Percentiles rank a stretch among this genome's conserved stretches.
phyloP scores from a whole-genome alignment of 495 filamentous ascomycete species.

The Letharia lupina region DNA sequence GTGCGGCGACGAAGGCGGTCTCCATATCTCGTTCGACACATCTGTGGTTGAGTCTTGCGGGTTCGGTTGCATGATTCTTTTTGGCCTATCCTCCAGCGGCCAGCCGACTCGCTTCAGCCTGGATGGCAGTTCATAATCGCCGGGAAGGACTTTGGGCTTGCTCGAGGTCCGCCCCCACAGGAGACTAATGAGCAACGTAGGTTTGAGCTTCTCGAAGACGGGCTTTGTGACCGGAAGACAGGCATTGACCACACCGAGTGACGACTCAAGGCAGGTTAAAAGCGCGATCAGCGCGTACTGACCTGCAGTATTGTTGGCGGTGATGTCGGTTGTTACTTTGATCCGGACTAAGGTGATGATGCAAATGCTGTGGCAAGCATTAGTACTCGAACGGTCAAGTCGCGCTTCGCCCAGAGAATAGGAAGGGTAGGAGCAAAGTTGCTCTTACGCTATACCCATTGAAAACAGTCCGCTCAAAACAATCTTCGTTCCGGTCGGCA shows the following conservation, averaged over 20 bases:
- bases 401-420: not conserved
- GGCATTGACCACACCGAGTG: constrained; percentile 18
- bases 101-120: not conserved
- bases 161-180: not conserved
- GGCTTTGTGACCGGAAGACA: constrained; percentile 21
- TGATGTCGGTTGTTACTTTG: constrained; percentile 14
- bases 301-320: constrained; percentile 1
- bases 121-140: not conserved
- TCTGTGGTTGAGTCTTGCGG: not conserved
- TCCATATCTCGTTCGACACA: not conserved
- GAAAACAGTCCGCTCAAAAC: constrained; percentile 22
- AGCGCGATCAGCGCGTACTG: constrained; percentile 17
- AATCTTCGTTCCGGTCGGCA: constrained; percentile 31
- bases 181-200: not conserved
- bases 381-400: not conserved
- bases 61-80: not conserved
- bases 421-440: not conserved
- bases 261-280: constrained; percentile 15
- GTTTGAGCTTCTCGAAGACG: constrained; percentile 11
- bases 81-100: not conserved
- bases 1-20: not conserved
- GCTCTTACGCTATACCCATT: constrained; percentile 18
- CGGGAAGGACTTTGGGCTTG: not conserved
- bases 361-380: constrained; percentile 12
- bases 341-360: constrained; percentile 17